Percentiles rank a stretch among this genome's conserved stretches.
These are phyloP conservation scores for Blastocladiella emersonii DNA, from an alignment of 371 early-diverging fungal species.

Conservation along the genomic window DNA sequence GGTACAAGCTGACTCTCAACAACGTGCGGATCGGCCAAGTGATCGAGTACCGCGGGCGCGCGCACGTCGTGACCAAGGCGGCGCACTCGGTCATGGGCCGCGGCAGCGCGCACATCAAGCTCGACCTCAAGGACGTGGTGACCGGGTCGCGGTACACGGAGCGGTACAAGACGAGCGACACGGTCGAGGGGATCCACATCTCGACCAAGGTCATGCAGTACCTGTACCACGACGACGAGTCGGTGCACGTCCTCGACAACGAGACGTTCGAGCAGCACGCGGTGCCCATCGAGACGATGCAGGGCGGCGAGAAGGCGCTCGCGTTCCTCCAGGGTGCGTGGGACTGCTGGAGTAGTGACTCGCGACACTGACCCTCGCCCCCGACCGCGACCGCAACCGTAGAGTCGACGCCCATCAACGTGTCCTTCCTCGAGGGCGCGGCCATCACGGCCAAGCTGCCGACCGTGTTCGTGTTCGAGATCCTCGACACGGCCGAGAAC, in stretches of 20 bases:
- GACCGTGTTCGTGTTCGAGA: neutral
- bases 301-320: constrained; percentile 1
- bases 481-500: constrained; percentile 2
- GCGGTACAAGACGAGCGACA: constrained; percentile 3
- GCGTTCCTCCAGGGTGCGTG: neutral
- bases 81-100: constrained; percentile 4
- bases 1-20: constrained; percentile 4
- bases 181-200: constrained; percentile 6
- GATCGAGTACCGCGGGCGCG: constrained; percentile 2
- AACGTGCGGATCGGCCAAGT: neutral
- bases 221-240: constrained; percentile 4
- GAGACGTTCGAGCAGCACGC: constrained; percentile 6
- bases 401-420: constrained; percentile 5
- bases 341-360: neutral
- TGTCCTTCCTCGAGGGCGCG: constrained; percentile 1
- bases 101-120: constrained; percentile 7
- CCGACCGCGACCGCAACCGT: too few species aligned
- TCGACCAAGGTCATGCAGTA: neutral
- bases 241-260: neutral
- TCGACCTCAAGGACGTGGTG: constrained; percentile 6
- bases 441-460: constrained; percentile 6
- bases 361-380: neutral
- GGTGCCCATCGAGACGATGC: neutral
- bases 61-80: constrained; percentile 6
- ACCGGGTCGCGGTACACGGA: constrained; percentile 1